These are phyloP conservation scores for Cucurbita ficifolia DNA, from an alignment of 306 rosid species.

Conservation along the genomic window DNA sequence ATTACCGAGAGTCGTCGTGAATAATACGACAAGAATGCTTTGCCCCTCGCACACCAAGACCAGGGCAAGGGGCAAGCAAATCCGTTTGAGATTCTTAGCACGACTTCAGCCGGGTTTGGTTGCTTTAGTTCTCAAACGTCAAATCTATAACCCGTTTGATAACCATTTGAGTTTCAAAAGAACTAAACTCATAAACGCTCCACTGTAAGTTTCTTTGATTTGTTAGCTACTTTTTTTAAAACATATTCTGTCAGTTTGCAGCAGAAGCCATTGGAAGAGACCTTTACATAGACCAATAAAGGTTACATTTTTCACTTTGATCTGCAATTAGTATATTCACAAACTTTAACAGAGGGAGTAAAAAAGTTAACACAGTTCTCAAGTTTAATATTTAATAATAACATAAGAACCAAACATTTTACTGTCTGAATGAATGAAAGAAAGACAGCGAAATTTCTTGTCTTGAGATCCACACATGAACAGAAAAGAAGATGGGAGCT, in stretches of 20 bases:
- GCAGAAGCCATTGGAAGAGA: not conserved
- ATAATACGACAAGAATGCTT: too few species aligned
- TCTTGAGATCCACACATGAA: not conserved
- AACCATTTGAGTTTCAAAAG: too few species aligned
- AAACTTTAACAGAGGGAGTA: not conserved
- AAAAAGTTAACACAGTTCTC: not conserved
- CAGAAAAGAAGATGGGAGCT: not conserved
- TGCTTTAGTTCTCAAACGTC: too few species aligned
- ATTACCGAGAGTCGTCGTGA: too few species aligned
- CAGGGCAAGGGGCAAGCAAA: too few species aligned
- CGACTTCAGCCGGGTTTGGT: too few species aligned
- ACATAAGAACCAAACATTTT: not conserved
- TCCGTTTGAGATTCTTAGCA: too few species aligned
- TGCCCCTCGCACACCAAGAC: too few species aligned
- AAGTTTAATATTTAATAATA: not conserved
- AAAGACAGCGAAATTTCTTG: not conserved
- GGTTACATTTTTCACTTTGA: not conserved
- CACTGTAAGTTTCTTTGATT: too few species aligned
- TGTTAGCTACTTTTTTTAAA: too few species aligned
- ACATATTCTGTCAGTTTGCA: not conserved
- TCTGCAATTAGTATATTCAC: not conserved
- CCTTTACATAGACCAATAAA: not conserved
- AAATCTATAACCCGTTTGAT: not conserved
- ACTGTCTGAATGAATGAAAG: not conserved
- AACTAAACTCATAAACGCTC: too few species aligned